Base-by-base conservation (phyloP, 192 early-diverging fungal genomes). In the Bifiguratus adelaidae region DNA sequence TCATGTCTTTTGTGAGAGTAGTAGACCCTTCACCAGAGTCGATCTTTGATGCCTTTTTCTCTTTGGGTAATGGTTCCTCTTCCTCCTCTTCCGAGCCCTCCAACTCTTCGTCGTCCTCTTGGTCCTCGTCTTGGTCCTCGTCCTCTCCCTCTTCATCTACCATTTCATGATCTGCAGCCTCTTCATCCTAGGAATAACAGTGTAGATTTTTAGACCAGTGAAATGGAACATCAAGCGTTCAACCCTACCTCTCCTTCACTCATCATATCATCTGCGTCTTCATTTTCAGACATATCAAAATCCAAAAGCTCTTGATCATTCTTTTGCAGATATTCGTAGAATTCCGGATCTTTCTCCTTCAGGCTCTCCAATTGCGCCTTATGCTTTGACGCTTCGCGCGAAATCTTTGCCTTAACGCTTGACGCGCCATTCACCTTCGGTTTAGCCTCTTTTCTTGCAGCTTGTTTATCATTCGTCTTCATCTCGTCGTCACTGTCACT, bases 251-350 rank as follows among this genome's bases (percentile, higher is more conserved):
- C 50, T 3, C 58, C 65, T 0, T 61, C 63, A 1, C 62, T 46
- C 1, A 68, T 61, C 7, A 57, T 61, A 15, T 60, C 55, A 27
- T 52, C 69, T 24, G 72, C 76, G 4, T 67, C 67, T 21, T 71
- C 65, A 33, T 58, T 68, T 15, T 64, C 65, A 19, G 71, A 66
- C 25, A 78, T 62, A 16, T 78, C 78, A 70, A 96, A 93, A 8
- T 81, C 75, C 32, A 99, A 70, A 38, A 92, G 78, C 34, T 70
- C 80, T 25, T 74, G 55, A 63, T 94, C 89, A 48, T 95, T 89
- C 61, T 95, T 77, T 53, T 82, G 55, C 65, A 98, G 68, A 58
- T 77, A 98, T 62, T 98, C 70, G 71, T 82, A 91, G 61, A 98
- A 98, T 53, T 83, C 76, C 11, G 92, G 91, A 52, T 98, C 92